Percentiles rank a stretch among this genome's conserved stretches.
These are phyloP conservation scores for Tylopilus felleus DNA, from an alignment of 768 basidiomycete species.

Conservation along the genomic window DNA sequence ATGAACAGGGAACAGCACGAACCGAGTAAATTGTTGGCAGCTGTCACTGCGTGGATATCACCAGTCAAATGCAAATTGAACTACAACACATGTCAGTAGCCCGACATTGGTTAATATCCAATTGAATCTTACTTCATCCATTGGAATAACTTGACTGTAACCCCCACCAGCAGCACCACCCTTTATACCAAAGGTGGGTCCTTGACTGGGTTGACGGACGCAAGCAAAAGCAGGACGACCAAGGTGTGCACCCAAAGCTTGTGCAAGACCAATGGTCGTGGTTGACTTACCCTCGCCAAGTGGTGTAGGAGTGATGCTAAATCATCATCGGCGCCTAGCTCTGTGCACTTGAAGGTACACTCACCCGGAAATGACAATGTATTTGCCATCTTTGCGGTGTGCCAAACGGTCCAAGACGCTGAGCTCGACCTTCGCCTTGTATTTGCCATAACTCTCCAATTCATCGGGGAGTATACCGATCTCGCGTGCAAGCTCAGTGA, in stretches of 20 bases:
- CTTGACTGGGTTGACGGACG: conserved; percentile 97
- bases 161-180: conserved; percentile 98
- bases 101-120: not conserved
- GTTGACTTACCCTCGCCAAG: conserved; percentile 98
- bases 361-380: conserved; percentile 91
- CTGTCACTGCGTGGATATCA: conserved; percentile 96
- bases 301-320: conserved; percentile 91
- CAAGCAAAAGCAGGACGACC: conserved; percentile 92
- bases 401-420: conserved; percentile 79
- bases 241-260: conserved; percentile 93
- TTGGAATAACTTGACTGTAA: conserved; percentile 98
- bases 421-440: conserved; percentile 96
- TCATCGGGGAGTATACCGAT: conserved; percentile 85
- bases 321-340: not conserved
- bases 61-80: conserved; percentile 96
- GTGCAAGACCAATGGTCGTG: conserved; percentile 94
- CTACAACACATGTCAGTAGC: conserved; percentile 34
- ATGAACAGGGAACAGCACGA: conserved; percentile 14
- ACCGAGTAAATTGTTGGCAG: conserved; percentile 96
- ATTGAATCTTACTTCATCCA: conserved; percentile 75
- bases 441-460: conserved; percentile 90
- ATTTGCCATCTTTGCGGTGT: conserved; percentile 90
- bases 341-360: conserved; percentile 12
- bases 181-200: conserved; percentile 98
- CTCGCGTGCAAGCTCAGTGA: conserved; percentile 80